Evolutionary conservation across 257 asterid species (phyloP).

Genomic region (Solanum boliviense): DNA sequence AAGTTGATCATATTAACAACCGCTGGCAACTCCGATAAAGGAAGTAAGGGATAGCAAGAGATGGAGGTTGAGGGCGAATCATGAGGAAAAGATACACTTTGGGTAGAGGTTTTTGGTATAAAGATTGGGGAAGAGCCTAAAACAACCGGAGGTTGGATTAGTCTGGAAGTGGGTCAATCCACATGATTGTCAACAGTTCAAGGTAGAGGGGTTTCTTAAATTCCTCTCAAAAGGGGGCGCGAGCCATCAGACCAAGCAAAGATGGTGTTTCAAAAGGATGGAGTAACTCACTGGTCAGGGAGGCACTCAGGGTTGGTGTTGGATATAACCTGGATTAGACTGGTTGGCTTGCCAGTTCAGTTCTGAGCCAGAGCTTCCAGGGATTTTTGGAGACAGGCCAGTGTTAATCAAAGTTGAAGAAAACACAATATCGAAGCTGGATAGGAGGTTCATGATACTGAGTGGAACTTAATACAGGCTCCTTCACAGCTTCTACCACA

Average conservation of each 20-base stretch:
- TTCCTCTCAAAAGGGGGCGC: background rate
- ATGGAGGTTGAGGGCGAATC: background rate
- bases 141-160: background rate
- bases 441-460: background rate
- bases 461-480: background rate
- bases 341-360: background rate
- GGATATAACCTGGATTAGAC: background rate
- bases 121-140: background rate
- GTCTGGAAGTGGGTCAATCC: background rate
- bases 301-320: background rate
- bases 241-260: background rate
- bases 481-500: background rate
- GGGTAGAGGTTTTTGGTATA: background rate
- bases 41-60: background rate
- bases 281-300: background rate
- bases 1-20: background rate
- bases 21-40: background rate
- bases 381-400: background rate
- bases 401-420: background rate
- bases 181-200: background rate
- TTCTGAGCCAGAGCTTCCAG: background rate
- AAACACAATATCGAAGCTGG: background rate
- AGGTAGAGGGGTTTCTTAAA: background rate
- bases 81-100: background rate
- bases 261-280: background rate